Evolutionary conservation across 805 yeast species (phyloP), one percentile per base, ranked within the genome.

Genomic region (Saccharomycopsis selenospora): DNA sequence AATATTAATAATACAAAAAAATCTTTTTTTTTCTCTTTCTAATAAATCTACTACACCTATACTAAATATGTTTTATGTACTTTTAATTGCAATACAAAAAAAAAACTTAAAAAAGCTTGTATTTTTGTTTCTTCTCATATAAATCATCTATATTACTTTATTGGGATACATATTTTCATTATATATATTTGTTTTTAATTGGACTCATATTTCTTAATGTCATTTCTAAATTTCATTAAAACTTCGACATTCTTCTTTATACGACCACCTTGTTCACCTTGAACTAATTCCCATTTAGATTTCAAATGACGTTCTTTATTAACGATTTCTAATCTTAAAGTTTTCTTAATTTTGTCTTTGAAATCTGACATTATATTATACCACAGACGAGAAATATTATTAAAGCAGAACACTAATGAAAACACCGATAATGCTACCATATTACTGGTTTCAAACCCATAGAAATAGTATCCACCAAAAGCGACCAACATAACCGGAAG

Each of bases 351-450:
- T 17, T 29, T 40, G 17, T 22, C 23, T 11, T 52, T 49, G 46
- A 52, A 52, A 24, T 14, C 22, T 4, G 22, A 25, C 44, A 52
- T 43, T 11, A 42, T 28, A 17, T 14, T 22, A 18, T 24, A 27
- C 55, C 55, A 52, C 10, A 22, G 14, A 13, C 28, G 30, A 29
- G 44, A 36, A 24, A 52, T 49, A 30, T 49, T 49, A 26, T 50
- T 49, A 29, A 36, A 44, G 22, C 40, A 48, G 11, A 52, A 27
- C 2, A 53, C 55, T 10, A 42, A 41, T 11, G 48, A 30, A 3
- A 52, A 36, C 5, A 28, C 47, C n/a, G 49, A 26, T 8, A 52
- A 23, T 3, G 41, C 53, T 4, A 47, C 29, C 40, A 50, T 46
- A 13, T 42, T 40, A 36, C 49, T 49, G 1, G 29, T 8, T 24